Base-by-base conservation (phyloP, 2,329 filamentous ascomycete genomes). In the Beauveria bassiana region DNA sequence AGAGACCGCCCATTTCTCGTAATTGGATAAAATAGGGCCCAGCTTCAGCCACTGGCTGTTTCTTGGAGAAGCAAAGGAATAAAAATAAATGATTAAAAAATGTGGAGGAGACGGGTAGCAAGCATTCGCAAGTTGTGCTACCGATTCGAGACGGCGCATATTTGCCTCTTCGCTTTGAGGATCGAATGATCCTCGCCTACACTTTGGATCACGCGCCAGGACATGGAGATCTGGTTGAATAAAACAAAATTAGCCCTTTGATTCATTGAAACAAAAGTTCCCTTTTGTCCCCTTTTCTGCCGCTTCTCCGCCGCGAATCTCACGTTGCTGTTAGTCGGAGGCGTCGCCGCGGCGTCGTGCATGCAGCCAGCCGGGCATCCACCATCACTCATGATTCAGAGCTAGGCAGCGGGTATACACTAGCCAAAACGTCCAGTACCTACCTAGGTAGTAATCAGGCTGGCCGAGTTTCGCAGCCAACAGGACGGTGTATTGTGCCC, bases 131-230 rank as follows among this genome's bases (percentile, higher is more conserved):
- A 47, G 45, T 42, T 60, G 57, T 60, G 16, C 40, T n/a, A 60
- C 57, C 38, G 38, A 53, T 60, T 60, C 49, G 46, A 51, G 49
- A 60, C 57, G 57, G 49, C 40, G 47, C n/a, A 46, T 59, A 53
- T 53, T 45, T 60, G 49, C 49, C 40, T 51, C 56, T 43, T 34
- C n/a, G 34, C 26, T 53, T 60, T 52, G 24, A 28, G 26, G 24
- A 31, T 52, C 34, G 31, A 34, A 43, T 20, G 16, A 14, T 18
- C 5, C 31, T 59, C 38, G 9, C 34, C 22, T 50, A 18, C 38
- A 20, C 22, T 22, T 31, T 6, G 3, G 20, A 51, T 51, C 46
- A 59, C 34, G 46, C 38, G 24, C 49, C 24, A 26, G 40, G 8
- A 20, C 14, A 38, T 5, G 12, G 14, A n/a, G 49, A 22, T 42